Percentiles rank a stretch among this genome's conserved stretches.
These are phyloP conservation scores for Viola odorata DNA, from an alignment of 345 rosid species.

Conservation along the genomic window DNA sequence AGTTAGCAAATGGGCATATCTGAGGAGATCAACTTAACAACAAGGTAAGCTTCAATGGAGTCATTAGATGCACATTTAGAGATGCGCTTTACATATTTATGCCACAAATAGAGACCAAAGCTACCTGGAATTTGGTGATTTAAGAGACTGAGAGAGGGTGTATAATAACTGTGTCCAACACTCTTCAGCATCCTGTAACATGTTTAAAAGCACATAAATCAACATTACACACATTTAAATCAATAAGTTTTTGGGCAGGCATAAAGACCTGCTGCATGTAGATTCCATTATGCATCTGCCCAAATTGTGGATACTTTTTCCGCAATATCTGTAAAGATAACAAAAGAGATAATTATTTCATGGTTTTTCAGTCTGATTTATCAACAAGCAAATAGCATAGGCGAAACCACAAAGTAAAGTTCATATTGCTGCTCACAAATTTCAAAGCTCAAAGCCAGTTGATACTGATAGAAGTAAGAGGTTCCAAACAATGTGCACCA, in stretches of 20 bases:
- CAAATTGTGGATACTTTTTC: slow-evolving; percentile 90
- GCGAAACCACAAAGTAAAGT: not conserved
- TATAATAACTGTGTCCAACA: slow-evolving; percentile 95
- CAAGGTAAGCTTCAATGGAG: not conserved
- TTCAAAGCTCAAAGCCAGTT: not conserved
- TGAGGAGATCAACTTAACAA: not conserved
- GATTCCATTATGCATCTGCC: slow-evolving; percentile 83
- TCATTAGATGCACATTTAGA: not conserved
- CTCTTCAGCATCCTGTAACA: slow-evolving; percentile 90
- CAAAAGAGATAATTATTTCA: not conserved
- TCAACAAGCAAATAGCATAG: not conserved
- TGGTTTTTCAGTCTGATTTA: not conserved
- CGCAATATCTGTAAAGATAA: slow-evolving; percentile 59
- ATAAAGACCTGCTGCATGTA: slow-evolving; percentile 89
- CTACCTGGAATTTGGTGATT: slow-evolving; percentile 54
- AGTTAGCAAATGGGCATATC: not conserved
- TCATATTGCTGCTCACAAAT: too few relatives aligned
- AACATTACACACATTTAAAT: slow-evolving; percentile 6
- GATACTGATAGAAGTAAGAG: not conserved
- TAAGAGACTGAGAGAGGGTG: slow-evolving; percentile 86
- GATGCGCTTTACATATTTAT: not conserved
- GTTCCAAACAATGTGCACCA: not conserved
- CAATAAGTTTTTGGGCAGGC: not conserved
- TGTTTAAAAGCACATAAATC: slow-evolving; percentile 3
- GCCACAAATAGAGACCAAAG: slow-evolving; percentile 12